Percentiles rank a stretch among this genome's conserved stretches.
phyloP scores from a whole-genome alignment of 2,329 filamentous ascomycete species.

The Aspergillus sp. region DNA sequence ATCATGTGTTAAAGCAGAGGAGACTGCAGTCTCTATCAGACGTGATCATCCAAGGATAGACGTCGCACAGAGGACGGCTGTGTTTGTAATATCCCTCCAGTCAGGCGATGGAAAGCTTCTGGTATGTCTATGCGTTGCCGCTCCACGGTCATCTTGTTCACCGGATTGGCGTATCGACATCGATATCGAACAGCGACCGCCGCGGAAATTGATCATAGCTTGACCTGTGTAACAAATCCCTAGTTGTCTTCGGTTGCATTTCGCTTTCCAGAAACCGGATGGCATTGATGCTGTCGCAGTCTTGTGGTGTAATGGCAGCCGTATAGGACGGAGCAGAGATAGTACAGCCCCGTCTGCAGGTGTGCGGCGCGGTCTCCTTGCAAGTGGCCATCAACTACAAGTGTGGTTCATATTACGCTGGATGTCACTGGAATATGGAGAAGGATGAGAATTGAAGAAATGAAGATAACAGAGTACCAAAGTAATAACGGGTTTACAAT shows the following conservation, averaged over 20 bases:
- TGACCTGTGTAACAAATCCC: constrained; percentile 33
- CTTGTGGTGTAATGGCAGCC: constrained; percentile 33
- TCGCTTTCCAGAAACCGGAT: constrained; percentile 24
- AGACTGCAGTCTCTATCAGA: constrained; percentile 34
- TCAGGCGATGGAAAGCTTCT: constrained; percentile 12
- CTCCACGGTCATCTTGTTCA: constrained; percentile 27
- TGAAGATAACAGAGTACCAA: too few species aligned
- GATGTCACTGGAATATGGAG: background rate
- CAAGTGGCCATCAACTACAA: too few species aligned
- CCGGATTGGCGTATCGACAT: constrained; percentile 24
- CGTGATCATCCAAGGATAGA: constrained; percentile 33
- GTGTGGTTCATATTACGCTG: background rate
- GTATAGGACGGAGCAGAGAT: constrained; percentile 35
- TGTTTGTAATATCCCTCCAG: constrained; percentile 37
- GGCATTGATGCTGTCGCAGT: constrained; percentile 30
- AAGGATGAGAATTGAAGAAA: background rate
- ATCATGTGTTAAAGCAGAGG: constrained; percentile 42
- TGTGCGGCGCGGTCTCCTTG: constrained; percentile 21
- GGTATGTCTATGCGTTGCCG: background rate
- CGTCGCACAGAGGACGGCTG: constrained; percentile 33
- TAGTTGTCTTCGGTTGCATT: constrained; percentile 32
- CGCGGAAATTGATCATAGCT: constrained; percentile 30
- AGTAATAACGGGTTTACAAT: too few species aligned
- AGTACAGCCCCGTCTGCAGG: constrained; percentile 27
- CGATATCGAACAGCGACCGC: constrained; percentile 31